These are phyloP conservation scores for Phycomyces nitens DNA, from an alignment of 192 early-diverging fungal species.

Conservation along the genomic window DNA sequence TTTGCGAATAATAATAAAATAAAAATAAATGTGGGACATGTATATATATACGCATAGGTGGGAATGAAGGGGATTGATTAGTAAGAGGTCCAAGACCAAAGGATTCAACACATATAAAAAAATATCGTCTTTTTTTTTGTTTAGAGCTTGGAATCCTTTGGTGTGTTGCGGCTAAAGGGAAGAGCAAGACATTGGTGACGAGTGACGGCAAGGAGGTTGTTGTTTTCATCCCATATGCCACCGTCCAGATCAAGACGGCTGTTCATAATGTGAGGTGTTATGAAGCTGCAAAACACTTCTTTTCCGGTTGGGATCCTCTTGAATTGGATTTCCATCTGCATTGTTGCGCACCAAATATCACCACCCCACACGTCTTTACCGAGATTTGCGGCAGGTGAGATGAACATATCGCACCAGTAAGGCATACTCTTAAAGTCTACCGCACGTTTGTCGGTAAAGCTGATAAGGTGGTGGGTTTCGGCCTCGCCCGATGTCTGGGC, in stretches of 20 bases:
- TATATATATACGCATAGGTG: too few species aligned
- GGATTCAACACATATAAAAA: too few species aligned
- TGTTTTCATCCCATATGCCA: constrained; percentile 19
- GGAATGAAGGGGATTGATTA: too few species aligned
- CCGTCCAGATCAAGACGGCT: constrained; percentile 24
- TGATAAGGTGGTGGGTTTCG: constrained; percentile 10
- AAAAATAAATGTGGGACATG: too few species aligned
- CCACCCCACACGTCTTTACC: constrained; percentile 7
- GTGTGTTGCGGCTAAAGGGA: too few species aligned
- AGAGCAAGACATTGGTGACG: too few species aligned
- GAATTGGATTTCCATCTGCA: constrained; percentile 29
- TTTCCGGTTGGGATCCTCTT: constrained; percentile 22
- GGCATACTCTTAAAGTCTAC: constrained; percentile 20
- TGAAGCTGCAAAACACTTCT: constrained; percentile 13
- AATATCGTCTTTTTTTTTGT: too few species aligned
- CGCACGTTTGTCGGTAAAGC: constrained; percentile 14
- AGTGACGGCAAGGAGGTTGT: constrained; percentile 11
- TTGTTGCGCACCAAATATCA: constrained; percentile 24
- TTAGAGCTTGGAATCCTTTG: too few species aligned
- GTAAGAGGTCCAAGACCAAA: too few species aligned
- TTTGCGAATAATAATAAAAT: too few species aligned
- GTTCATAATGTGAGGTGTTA: constrained; percentile 18
- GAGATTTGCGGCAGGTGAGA: constrained; percentile 14
- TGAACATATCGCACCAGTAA: constrained; percentile 27
- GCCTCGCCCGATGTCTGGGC: constrained; percentile 7